A percentile compares a stretch with the other conserved stretches of the same genome.
phyloP scores from a whole-genome alignment of 1,139 yeast genomes.

The Nakaseomyces sp. region DNA sequence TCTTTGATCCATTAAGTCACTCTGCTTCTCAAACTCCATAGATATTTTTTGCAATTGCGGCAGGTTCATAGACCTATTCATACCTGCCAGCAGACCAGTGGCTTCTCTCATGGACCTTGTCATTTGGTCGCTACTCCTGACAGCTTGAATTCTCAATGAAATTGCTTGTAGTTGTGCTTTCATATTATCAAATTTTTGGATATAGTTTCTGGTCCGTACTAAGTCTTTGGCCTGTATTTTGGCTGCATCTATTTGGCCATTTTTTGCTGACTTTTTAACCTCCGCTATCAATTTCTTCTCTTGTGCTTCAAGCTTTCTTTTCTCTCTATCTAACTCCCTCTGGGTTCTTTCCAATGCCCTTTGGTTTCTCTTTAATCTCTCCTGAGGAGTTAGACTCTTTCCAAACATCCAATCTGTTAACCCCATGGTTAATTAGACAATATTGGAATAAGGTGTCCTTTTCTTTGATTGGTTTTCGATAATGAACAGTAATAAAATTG shows the following conservation, averaged over 20 bases:
- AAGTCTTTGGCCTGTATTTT: conserved; percentile 93
- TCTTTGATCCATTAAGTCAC: conserved; percentile 95
- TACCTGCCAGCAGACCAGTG: conserved; percentile 71
- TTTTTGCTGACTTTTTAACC: conserved; percentile 84
- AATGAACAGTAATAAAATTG: no score
- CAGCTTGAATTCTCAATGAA: conserved; percentile 80
- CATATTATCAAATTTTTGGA: conserved; percentile 87
- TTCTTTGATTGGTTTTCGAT: no score
- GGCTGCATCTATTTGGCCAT: conserved; percentile 80
- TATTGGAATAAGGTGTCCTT: no score
- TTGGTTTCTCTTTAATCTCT: conserved; percentile 88
- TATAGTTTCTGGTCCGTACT: conserved; percentile 73
- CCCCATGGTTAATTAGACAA: conserved; percentile 34
- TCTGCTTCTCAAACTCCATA: conserved; percentile 90
- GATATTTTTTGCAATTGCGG: conserved; percentile 86
- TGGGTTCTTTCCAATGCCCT: conserved; percentile 90
- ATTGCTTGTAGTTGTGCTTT: conserved; percentile 93
- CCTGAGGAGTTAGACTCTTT: conserved; percentile 87
- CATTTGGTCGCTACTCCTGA: conserved; percentile 92
- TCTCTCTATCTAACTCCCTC: conserved; percentile 83
- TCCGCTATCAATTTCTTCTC: conserved; percentile 81
- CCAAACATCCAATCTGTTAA: conserved; percentile 95
- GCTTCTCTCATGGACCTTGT: conserved; percentile 92
- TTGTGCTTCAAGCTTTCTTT: conserved; percentile 75
- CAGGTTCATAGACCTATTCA: conserved; percentile 84